Conservation (phyloP, 441 rosid genomes). For the Adansonia madagascariensis region DNA sequence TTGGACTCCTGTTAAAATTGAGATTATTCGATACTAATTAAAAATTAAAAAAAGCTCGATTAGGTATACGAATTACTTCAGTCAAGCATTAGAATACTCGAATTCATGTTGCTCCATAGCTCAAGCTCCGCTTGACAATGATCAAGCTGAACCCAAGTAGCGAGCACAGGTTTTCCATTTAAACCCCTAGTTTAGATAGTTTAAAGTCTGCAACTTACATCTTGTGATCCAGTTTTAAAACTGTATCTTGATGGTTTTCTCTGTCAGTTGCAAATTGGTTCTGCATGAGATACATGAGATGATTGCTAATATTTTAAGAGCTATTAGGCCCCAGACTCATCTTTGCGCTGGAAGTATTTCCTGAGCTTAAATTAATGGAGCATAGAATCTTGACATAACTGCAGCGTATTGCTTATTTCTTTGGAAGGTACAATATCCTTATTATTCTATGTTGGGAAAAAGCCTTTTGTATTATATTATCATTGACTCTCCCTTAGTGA, state of each 20-base stretch:
- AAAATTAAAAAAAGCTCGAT: too few species aligned
- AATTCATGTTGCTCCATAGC: too few species aligned
- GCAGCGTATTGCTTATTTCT: background rate
- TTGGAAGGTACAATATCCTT: slow-evolving; percentile 5
- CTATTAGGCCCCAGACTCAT: background rate
- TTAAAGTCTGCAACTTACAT: background rate
- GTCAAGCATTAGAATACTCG: too few species aligned
- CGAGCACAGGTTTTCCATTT: too few species aligned
- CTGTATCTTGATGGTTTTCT: background rate
- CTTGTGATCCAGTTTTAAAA: background rate
- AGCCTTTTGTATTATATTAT: background rate
- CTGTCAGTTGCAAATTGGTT: background rate
- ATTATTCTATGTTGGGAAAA: background rate
- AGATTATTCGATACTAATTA: too few species aligned
- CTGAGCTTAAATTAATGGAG: slow-evolving; percentile 8
- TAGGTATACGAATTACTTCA: too few species aligned
- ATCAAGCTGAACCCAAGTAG: too few species aligned
- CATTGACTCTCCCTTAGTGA: background rate
- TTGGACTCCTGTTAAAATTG: too few species aligned
- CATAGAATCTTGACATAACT: slow-evolving; percentile 8
- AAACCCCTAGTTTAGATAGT: background rate
- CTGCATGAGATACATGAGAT: background rate
- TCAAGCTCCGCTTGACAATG: too few species aligned
- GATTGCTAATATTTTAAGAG: background rate
- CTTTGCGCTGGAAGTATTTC: background rate